Evolutionary conservation across 1,139 yeast species (phyloP).

Genomic region (Suzukiozyma palmioleophila): DNA sequence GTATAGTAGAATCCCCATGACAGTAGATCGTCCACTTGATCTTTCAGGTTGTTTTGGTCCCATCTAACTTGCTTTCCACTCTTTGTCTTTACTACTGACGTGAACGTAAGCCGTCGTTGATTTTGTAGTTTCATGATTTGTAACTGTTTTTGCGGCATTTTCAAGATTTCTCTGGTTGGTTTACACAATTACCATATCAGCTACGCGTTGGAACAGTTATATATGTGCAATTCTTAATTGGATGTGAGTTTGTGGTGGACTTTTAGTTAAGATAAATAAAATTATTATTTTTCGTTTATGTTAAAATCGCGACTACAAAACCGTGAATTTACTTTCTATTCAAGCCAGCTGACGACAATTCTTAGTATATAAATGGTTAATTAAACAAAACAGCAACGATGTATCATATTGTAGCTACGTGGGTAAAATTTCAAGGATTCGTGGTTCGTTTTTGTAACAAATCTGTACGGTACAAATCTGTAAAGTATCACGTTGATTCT

Average conservation of each 20-base stretch:
- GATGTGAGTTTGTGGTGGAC: too few relatives aligned
- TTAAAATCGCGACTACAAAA: not conserved
- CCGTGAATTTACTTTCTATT: not conserved
- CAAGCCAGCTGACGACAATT: not conserved
- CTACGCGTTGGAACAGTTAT: too few relatives aligned
- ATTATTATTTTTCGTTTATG: too few relatives aligned
- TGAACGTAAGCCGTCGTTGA: conserved; percentile 14
- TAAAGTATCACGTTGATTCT: too few relatives aligned
- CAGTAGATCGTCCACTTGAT: conserved; percentile 27
- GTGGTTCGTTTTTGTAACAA: too few relatives aligned
- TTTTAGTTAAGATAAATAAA: too few relatives aligned
- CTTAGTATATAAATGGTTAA: not conserved
- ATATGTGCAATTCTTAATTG: too few relatives aligned
- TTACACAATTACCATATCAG: too few relatives aligned
- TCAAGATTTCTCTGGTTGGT: not conserved
- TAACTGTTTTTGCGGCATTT: not conserved
- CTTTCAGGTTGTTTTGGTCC: conserved; percentile 13
- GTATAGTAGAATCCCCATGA: conserved; percentile 66
- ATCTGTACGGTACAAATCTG: too few relatives aligned
- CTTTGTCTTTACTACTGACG: conserved; percentile 9
- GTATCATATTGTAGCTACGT: not conserved
- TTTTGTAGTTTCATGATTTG: conserved; percentile 15
- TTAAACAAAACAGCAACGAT: not conserved
- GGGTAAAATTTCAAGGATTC: too few relatives aligned
- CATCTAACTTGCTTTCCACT: conserved; percentile 11